Base-by-base conservation (phyloP, 495 filamentous ascomycete species). In the Podospora bellae-mahoneyi region DNA sequence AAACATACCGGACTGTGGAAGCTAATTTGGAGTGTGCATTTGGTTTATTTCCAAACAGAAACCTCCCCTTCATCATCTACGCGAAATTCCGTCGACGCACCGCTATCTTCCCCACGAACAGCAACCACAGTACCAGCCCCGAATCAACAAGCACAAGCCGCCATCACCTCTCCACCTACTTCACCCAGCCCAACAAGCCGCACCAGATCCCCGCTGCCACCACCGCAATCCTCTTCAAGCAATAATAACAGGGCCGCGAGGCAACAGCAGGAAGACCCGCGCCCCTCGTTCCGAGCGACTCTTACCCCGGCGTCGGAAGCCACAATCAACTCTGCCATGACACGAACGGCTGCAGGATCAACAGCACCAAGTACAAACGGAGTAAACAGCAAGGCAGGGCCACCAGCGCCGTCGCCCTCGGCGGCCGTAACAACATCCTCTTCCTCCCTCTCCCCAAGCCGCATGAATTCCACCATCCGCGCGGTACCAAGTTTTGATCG, bases 391-490 rank as follows among this genome's bases (percentile, higher is more conserved):
- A 73, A 74, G 62, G 48, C 69, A n/a, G 62, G 64, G 2, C 68
- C 70, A 27, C 68, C 70, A 27, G 60, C 71, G 4, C 16, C n/a
- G 15, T 16, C 67, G 2, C 62, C 64, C 65, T 44, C 53, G 44
- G 23, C 68, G 48, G 23, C 60, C 48, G 39, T 63, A 39, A 58
- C 66, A 34, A 32, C 30, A 32, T 32, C 30, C 30, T 65, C 60
- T 60, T 70, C 39, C 18, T 56, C 68, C 59, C 62, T 60, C 66
- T 64, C 39, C 0, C 66, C 66, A 27, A 68, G 60, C 56, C 76
- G 76, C 56, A 76, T 75, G 72, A 76, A 76, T 39, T 81, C 79
- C 3, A 84, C 82, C 5, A 84, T 84, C 62, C 81, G 82, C 59
- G 75, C 81, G 39, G 81, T 84, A 58, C 75, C 73, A 39, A 82